A percentile compares a stretch with the other conserved stretches of the same genome.
phyloP scores from a whole-genome alignment of 345 rosid species.

The Arabis hirsuta region DNA sequence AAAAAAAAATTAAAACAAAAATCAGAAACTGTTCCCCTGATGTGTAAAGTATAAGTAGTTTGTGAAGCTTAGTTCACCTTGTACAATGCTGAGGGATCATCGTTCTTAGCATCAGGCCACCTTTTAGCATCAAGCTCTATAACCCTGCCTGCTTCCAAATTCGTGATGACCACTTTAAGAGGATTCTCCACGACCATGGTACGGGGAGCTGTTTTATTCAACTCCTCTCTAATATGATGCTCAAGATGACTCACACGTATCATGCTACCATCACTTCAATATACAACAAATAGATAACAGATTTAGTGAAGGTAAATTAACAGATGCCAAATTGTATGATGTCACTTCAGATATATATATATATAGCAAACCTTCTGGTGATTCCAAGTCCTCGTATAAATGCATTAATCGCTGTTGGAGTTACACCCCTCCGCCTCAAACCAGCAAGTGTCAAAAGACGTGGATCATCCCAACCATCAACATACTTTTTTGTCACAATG shows the following conservation, averaged over 20 bases:
- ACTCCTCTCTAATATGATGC: slow-evolving; percentile 93
- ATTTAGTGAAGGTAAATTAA: slow-evolving; percentile 10
- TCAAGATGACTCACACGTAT: slow-evolving; percentile 89
- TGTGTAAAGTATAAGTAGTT: neutral
- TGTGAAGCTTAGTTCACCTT: slow-evolving; percentile 58
- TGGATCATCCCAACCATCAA: slow-evolving; percentile 99
- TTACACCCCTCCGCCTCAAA: slow-evolving; percentile 89
- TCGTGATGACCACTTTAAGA: slow-evolving; percentile 86
- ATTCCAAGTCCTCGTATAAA: slow-evolving; percentile 95
- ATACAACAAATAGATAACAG: slow-evolving; percentile 20
- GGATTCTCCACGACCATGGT: slow-evolving; percentile 88
- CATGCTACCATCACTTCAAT: slow-evolving; percentile 78
- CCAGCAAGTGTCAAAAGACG: slow-evolving; percentile 98
- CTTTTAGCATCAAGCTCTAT: slow-evolving; percentile 86
- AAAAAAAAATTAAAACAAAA: neutral
- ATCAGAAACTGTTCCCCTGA: neutral
- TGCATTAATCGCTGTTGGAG: slow-evolving; percentile 79
- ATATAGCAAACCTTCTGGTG: slow-evolving; percentile 74
- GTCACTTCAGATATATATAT: neutral
- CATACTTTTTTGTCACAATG: slow-evolving; percentile 77
- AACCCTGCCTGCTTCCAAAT: slow-evolving; percentile 61
- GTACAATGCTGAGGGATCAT: slow-evolving; percentile 74
- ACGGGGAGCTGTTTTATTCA: slow-evolving; percentile 85
- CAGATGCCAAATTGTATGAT: neutral
- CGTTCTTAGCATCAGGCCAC: slow-evolving; percentile 88